phyloP scores from a whole-genome alignment of 768 basidiomycete species.

The Suillus alpinus region DNA sequence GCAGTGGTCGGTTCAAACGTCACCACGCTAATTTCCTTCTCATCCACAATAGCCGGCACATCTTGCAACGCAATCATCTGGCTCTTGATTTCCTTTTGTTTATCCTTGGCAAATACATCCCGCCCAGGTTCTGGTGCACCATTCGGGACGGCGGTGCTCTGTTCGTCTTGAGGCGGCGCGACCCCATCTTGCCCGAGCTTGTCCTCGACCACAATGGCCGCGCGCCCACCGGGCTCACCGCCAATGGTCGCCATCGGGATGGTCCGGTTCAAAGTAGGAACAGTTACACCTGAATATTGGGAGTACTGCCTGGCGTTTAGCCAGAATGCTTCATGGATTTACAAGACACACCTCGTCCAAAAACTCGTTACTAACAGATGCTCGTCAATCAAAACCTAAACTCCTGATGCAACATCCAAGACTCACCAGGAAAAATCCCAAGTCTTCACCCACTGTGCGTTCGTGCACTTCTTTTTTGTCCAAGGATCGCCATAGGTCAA shows the following conservation, averaged over 20 bases:
- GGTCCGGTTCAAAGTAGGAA: slow-evolving; percentile 39
- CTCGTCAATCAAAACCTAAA: not conserved
- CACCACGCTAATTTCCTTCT: slow-evolving; percentile 38
- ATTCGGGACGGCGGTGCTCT: slow-evolving; percentile 38
- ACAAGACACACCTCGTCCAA: slow-evolving; percentile 53
- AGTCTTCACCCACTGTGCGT: slow-evolving; percentile 81
- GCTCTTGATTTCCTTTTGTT: slow-evolving; percentile 49
- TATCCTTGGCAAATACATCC: slow-evolving; percentile 64
- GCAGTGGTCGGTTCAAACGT: slow-evolving; percentile 1
- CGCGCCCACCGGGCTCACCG: slow-evolving; percentile 53
- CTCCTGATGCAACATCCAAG: not conserved
- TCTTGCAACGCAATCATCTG: slow-evolving; percentile 16
- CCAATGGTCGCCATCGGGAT: slow-evolving; percentile 45
- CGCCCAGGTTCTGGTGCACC: slow-evolving; percentile 70
- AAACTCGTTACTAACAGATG: slow-evolving; percentile 57
- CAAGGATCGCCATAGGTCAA: slow-evolving; percentile 81
- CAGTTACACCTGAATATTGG: slow-evolving; percentile 42
- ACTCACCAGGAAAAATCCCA: slow-evolving; percentile 95
- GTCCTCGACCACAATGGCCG: slow-evolving; percentile 53
- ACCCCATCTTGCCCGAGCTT: slow-evolving; percentile 23
- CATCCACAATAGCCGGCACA: slow-evolving; percentile 12
- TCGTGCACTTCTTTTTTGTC: slow-evolving; percentile 78
- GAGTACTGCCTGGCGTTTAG: slow-evolving; percentile 44
- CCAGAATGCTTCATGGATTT: not conserved
- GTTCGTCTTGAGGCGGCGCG: slow-evolving; percentile 14